Conservation (phyloP, 2,329 filamentous ascomycete species). For the Trichoderma lentiforme region DNA sequence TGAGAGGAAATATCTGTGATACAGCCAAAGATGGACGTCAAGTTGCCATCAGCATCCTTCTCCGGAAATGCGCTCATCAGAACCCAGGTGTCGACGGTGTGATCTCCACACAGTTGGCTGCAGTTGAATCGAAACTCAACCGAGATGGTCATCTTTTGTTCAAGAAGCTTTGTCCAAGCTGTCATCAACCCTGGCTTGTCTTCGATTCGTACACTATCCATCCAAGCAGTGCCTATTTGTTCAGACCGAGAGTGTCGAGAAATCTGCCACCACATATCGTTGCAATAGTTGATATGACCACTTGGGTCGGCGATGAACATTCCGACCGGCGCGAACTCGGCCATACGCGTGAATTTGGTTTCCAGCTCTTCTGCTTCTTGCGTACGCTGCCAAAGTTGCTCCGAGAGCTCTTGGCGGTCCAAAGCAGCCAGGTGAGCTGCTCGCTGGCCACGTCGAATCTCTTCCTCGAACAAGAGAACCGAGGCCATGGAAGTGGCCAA, state of each 20-base stretch:
- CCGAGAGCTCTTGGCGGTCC: slow-evolving; percentile 72
- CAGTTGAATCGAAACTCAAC: slow-evolving; percentile 74
- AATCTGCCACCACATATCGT: slow-evolving; percentile 75
- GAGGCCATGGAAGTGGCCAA: slow-evolving; percentile 77
- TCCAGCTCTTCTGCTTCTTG: slow-evolving; percentile 65
- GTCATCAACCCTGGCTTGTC: slow-evolving; percentile 57
- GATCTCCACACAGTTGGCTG: slow-evolving; percentile 58
- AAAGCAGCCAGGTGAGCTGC: slow-evolving; percentile 72
- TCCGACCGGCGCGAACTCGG: slow-evolving; percentile 77
- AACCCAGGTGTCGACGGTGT: slow-evolving; percentile 68
- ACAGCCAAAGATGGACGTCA: slow-evolving; percentile 75
- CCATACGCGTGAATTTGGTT: slow-evolving; percentile 78
- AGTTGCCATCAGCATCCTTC: slow-evolving; percentile 57
- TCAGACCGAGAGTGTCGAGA: slow-evolving; percentile 61
- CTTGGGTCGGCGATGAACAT: slow-evolving; percentile 76
- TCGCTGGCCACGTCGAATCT: slow-evolving; percentile 70
- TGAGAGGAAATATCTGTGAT: slow-evolving; percentile 84
- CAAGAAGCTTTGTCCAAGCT: slow-evolving; percentile 61
- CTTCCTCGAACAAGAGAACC: slow-evolving; percentile 78
- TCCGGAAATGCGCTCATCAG: slow-evolving; percentile 75
- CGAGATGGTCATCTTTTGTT: slow-evolving; percentile 61
- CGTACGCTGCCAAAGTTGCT: slow-evolving; percentile 66
- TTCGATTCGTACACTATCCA: slow-evolving; percentile 66
- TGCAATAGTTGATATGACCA: slow-evolving; percentile 74
- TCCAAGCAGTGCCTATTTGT: slow-evolving; percentile 63